A percentile compares a stretch with the other conserved stretches of the same genome.
These are phyloP conservation scores for Pythium dissimile DNA, from an alignment of 352 stramenopile genomes.

Conservation along the genomic window DNA sequence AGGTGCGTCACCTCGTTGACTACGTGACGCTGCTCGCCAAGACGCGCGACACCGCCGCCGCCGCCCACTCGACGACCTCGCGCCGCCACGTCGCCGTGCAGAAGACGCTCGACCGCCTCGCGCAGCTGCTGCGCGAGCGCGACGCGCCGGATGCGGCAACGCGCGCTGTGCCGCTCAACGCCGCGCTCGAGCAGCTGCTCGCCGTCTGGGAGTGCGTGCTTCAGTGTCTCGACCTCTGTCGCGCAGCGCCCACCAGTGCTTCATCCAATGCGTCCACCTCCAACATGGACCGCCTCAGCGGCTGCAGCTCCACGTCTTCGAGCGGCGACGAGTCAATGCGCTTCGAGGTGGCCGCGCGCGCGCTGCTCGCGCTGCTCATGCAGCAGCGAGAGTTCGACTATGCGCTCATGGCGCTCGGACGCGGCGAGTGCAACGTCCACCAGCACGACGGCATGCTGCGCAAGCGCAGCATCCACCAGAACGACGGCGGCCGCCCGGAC, in stretches of 20 bases:
- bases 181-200: slow-evolving; percentile 38
- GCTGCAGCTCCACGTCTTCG: slow-evolving; percentile 12
- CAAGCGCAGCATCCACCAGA: slow-evolving; percentile 19
- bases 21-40: slow-evolving; percentile 17
- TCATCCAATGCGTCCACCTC: not conserved
- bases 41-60: not conserved
- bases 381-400: slow-evolving; percentile 56
- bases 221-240: slow-evolving; percentile 35
- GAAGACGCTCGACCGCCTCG: slow-evolving; percentile 25
- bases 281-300: slow-evolving; percentile 12
- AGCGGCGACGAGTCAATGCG: slow-evolving; percentile 27
- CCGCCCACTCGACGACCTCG: slow-evolving; percentile 6
- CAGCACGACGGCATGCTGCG: slow-evolving; percentile 12
- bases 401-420: slow-evolving; percentile 42
- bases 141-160: slow-evolving; percentile 10
- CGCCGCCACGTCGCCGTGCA: slow-evolving; percentile 17
- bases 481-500: slow-evolving; percentile 5
- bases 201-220: slow-evolving; percentile 58
- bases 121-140: slow-evolving; percentile 9
- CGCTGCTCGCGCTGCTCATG: slow-evolving; percentile 39
- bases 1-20: slow-evolving; percentile 25
- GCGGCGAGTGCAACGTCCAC: slow-evolving; percentile 49
- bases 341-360: slow-evolving; percentile 33
- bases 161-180: slow-evolving; percentile 30
- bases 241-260: not conserved